Evolutionary conservation across 257 asterid species (phyloP), one percentile per base, ranked within the genome.

Genomic region (Dorcoceras hygrometricum): DNA sequence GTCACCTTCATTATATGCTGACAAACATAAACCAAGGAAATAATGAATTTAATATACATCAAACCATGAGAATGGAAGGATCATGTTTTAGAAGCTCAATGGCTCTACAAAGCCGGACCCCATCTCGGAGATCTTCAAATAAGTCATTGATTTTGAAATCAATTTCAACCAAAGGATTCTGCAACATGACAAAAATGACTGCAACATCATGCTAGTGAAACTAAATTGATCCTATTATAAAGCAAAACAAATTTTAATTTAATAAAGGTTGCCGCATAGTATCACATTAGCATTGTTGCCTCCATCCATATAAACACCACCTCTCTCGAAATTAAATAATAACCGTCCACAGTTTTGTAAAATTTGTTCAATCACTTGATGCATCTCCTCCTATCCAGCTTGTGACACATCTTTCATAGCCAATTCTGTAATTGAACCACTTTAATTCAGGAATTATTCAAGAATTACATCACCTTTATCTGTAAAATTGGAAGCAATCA

Each of bases 31-130:
- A 57, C 39, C 29, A 68, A 65, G 11, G 26, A 2, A 62, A 60
- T 57, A 53, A 58, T 31, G 39, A 20, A 53, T 61, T 71, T 32
- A 54, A 57, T 19, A 64, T 71, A 57, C 75, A 64, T 66, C 83
- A 67, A 66, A 92, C 98, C 97, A 71, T 78, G 62, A 89, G 91
- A 83, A 92, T 80, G 28, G 98, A 87, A 62, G 90, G 71, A 79
- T 92, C 97, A 26, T 82, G 91, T 67, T 71, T 84, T 71, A 92
- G 68, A 62, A 92, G 96, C 71, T 87, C 85, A 75, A 82, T 75
- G 55, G 91, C 95, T 83, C 98, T 82, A 75, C 98, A 89, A 70
- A 92, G 87, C 73, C 85, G 83, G 69, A 87, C 75, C 18, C 97
- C 98, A 74, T 92, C 98, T 67, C 76, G 78, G 54, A 92, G 95